Percentiles rank a stretch among this genome's conserved stretches.
These are phyloP conservation scores for Colletotrichum eremochloae DNA, from an alignment of 2,329 filamentous ascomycete species.

Conservation along the genomic window DNA sequence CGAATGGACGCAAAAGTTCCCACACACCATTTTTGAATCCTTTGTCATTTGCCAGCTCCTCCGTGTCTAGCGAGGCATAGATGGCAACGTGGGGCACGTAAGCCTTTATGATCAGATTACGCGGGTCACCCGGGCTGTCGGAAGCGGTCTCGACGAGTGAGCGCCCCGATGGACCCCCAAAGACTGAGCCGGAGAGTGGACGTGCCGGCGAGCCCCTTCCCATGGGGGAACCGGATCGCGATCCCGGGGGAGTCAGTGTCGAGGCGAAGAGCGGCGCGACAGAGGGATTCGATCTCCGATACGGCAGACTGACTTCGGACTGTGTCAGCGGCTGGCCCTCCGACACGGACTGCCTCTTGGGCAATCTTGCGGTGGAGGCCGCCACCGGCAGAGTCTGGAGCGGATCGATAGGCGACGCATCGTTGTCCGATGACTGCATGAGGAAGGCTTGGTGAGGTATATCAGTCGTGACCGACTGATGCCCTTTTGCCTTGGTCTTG, in stretches of 20 bases:
- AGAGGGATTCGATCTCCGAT: conserved; percentile 68
- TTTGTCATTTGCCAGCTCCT: conserved; percentile 83
- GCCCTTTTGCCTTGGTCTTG: conserved; percentile 34
- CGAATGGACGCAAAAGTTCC: conserved; percentile 90
- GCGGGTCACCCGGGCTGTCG: conserved; percentile 65
- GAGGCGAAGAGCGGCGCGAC: conserved; percentile 74
- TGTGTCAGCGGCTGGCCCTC: conserved; percentile 61
- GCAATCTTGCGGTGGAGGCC: conserved; percentile 69
- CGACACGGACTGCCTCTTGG: conserved; percentile 72
- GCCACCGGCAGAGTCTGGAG: conserved; percentile 78
- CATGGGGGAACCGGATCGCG: conserved; percentile 76
- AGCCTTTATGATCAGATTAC: conserved; percentile 80
- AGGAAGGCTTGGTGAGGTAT: conserved; percentile 42
- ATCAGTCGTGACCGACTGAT: conserved; percentile 36
- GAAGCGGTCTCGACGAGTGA: conserved; percentile 59
- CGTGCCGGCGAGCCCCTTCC: conserved; percentile 71
- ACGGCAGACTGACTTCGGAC: conserved; percentile 67
- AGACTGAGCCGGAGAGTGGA: conserved; percentile 69
- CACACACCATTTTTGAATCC: conserved; percentile 86
- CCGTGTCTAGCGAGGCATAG: conserved; percentile 87
- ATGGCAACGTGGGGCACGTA: conserved; percentile 93
- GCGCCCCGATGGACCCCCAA: conserved; percentile 60
- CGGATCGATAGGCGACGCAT: conserved; percentile 73
- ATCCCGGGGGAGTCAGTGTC: conserved; percentile 76
- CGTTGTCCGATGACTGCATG: conserved; percentile 79